Percentiles rank a stretch among this genome's conserved stretches.
Conservation (phyloP, 106 monocot species). For the Iris macrosiphon region DNA sequence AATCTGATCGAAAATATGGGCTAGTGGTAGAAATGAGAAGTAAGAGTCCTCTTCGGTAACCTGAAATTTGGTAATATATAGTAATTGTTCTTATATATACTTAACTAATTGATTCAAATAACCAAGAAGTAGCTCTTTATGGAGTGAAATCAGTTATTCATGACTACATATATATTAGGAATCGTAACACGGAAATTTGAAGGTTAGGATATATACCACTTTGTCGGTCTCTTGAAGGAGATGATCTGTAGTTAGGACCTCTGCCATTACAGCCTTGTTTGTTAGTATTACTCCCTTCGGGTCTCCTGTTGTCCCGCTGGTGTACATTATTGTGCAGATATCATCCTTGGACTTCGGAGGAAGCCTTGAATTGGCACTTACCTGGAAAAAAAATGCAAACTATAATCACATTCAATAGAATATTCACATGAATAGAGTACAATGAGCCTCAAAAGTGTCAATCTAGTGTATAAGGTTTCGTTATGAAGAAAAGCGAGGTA, state of each 20-base stretch:
- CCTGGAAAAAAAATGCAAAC: conserved; percentile 43
- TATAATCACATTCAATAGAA: not conserved
- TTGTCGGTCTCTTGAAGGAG: conserved; percentile 75
- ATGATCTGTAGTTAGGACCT: conserved; percentile 64
- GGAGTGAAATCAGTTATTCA: not conserved
- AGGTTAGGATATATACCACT: conserved; percentile 36
- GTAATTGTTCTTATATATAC: not conserved
- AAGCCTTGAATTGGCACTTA: conserved; percentile 21
- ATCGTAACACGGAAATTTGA: no score
- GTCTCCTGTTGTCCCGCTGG: conserved; percentile 96
- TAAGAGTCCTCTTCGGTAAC: conserved; percentile 74
- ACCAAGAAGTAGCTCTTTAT: no score
- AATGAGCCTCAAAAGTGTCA: no score
- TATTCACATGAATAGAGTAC: no score
- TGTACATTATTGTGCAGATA: conserved; percentile 93
- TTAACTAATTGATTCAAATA: not conserved
- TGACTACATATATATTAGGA: no score
- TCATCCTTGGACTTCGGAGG: conserved; percentile 61
- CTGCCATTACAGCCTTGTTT: conserved; percentile 61
- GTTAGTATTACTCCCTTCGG: conserved; percentile 85
- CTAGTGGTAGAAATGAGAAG: conserved; percentile 92
- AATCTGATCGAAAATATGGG: conserved; percentile 96
- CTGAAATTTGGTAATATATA: conserved; percentile 22
- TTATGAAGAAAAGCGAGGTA: no score
- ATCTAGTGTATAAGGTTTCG: no score